Evolutionary conservation across 2,329 filamentous ascomycete genomes (phyloP).

Genomic region (Aspergillus persii): DNA sequence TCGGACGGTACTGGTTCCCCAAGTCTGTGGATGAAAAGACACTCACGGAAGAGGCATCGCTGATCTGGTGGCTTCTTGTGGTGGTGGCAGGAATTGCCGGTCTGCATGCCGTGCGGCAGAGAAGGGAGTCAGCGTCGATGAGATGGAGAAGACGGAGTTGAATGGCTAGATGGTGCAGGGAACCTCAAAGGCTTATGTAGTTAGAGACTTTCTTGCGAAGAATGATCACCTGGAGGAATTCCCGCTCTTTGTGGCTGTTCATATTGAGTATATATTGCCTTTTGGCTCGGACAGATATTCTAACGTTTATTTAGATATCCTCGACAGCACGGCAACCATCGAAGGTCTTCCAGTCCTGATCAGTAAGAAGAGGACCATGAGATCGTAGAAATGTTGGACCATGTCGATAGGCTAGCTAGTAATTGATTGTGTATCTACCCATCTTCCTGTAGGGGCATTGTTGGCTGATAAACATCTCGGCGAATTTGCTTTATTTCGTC

Average conservation of each 20-base stretch:
- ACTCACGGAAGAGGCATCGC: conserved; percentile 23
- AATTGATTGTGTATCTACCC: background rate
- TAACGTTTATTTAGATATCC: background rate
- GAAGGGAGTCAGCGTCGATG: conserved; percentile 15
- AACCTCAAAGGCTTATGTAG: conserved; percentile 13
- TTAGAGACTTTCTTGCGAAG: conserved; percentile 13
- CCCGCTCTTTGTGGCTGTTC: conserved; percentile 13
- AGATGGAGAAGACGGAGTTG: conserved; percentile 17
- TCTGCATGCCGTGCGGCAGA: conserved; percentile 16
- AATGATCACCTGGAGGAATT: conserved; percentile 13
- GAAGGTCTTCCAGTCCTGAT: background rate
- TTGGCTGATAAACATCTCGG: no score
- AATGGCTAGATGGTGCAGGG: conserved; percentile 19
- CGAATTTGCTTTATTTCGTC: no score
- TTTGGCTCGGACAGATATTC: background rate
- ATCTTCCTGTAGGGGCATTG: no score
- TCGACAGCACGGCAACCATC: background rate
- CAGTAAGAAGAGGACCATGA: background rate
- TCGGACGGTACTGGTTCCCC: conserved; percentile 54
- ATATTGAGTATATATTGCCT: background rate
- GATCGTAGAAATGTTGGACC: background rate
- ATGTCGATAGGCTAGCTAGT: background rate
- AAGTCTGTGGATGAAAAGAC: conserved; percentile 15
- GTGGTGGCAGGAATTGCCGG: conserved; percentile 15
- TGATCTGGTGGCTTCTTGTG: conserved; percentile 17